These are phyloP conservation scores for Yamadazyma buinensis DNA, from an alignment of 1,139 yeast species.

Conservation along the genomic window DNA sequence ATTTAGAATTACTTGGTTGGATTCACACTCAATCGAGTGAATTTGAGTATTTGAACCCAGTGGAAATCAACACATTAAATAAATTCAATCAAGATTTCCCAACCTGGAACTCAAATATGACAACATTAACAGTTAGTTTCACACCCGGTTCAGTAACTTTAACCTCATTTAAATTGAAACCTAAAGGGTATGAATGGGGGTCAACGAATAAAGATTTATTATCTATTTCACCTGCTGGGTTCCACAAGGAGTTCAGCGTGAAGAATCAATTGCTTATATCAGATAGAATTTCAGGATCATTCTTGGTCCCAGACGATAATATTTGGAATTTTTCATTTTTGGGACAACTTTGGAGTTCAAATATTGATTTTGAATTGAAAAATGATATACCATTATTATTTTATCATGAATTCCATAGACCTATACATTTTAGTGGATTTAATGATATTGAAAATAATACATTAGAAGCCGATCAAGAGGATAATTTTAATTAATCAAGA, in stretches of 20 bases:
- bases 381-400: conserved; percentile 77
- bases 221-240: conserved; percentile 59
- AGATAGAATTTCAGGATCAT: conserved; percentile 75
- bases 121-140: conserved; percentile 65
- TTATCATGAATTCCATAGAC: conserved; percentile 84
- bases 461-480: conserved; percentile 69
- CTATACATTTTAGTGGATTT: conserved; percentile 78
- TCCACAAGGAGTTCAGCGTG: conserved; percentile 53
- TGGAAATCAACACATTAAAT: conserved; percentile 65
- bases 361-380: conserved; percentile 59
- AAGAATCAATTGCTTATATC: conserved; percentile 72
- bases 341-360: conserved; percentile 77
- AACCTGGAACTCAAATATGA: conserved; percentile 33
- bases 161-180: conserved; percentile 57
- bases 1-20: conserved; percentile 71
- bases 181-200: conserved; percentile 82
- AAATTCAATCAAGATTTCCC: conserved; percentile 29
- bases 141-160: conserved; percentile 85
- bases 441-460: conserved; percentile 59
- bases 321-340: conserved; percentile 91
- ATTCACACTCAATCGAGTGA: conserved; percentile 74
- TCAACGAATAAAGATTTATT: conserved; percentile 52
- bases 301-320: conserved; percentile 79
- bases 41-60: conserved; percentile 56
- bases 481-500: conserved; percentile 56